A percentile compares a stretch with the other conserved stretches of the same genome.
Evolutionary conservation across 495 filamentous ascomycete species (phyloP).

Genomic region (Astrocystis sublimbata): DNA sequence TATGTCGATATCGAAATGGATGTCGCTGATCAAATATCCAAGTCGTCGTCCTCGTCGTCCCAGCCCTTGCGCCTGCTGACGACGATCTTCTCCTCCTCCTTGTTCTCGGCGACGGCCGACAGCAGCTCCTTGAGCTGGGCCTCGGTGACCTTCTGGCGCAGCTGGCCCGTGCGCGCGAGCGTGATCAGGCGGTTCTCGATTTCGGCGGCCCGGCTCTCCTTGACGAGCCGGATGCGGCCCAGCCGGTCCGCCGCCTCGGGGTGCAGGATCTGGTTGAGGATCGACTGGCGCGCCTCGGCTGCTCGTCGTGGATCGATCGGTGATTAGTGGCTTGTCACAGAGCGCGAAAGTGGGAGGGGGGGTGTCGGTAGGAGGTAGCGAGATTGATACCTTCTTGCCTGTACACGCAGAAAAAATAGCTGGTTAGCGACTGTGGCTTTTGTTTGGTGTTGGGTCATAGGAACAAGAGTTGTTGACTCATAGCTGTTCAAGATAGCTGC

Average conservation of each 20-base stretch:
- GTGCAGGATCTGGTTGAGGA: slow-evolving; percentile 88
- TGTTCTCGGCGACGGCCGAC: slow-evolving; percentile 74
- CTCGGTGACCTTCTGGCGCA: slow-evolving; percentile 86
- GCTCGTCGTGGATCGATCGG: slow-evolving; percentile 15
- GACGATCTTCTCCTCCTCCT: slow-evolving; percentile 76
- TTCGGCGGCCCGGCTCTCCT: slow-evolving; percentile 84
- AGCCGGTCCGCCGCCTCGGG: slow-evolving; percentile 92
- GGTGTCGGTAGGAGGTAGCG: not conserved
- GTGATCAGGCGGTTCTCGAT: slow-evolving; percentile 92
- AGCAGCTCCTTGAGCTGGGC: slow-evolving; percentile 90
- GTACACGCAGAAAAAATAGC: not conserved
- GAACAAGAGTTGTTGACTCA: too few relatives aligned
- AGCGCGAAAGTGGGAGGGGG: slow-evolving; percentile 1
- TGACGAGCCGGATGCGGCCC: slow-evolving; percentile 92
- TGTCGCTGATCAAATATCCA: slow-evolving; percentile 63
- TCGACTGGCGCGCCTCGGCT: slow-evolving; percentile 70
- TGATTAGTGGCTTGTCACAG: slow-evolving; percentile 11
- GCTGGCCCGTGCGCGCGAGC: slow-evolving; percentile 83
- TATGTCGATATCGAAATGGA: too few relatives aligned
- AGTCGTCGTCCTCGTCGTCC: slow-evolving; percentile 85
- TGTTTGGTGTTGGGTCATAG: too few relatives aligned
- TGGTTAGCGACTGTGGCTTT: not conserved
- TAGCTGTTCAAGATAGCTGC: not conserved
- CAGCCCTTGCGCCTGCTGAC: slow-evolving; percentile 79
- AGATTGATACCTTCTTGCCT: slow-evolving; percentile 14